These are phyloP conservation scores for Atractiella rhizophila DNA, from an alignment of 768 basidiomycete genomes.

Conservation along the genomic window DNA sequence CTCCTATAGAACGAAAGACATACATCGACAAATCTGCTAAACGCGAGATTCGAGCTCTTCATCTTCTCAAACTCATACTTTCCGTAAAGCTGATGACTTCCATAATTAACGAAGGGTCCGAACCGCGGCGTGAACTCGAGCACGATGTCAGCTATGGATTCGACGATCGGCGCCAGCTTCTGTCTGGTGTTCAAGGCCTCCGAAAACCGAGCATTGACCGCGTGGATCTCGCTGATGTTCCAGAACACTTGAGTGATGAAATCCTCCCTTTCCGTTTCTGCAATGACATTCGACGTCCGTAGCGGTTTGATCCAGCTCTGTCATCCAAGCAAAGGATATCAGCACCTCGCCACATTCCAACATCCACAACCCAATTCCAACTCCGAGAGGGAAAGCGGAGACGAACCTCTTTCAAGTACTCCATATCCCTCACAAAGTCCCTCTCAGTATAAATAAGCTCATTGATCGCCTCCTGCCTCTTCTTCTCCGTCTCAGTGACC, in stretches of 20 bases:
- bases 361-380: background rate
- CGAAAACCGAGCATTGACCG: conserved; percentile 68
- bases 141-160: conserved; percentile 71
- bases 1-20: conserved; percentile 16
- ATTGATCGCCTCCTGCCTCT: conserved; percentile 89
- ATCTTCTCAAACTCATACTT: conserved; percentile 99
- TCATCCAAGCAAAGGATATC: background rate
- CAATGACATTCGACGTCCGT: conserved; percentile 48
- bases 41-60: conserved; percentile 71
- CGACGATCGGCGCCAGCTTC: conserved; percentile 79
- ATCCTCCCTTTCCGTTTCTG: conserved; percentile 45
- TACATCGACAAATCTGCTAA: conserved; percentile 88
- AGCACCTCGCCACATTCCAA: too few species aligned
- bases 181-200: conserved; percentile 86
- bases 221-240: conserved; percentile 84
- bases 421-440: conserved; percentile 93
- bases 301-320: conserved; percentile 78
- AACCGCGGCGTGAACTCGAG: conserved; percentile 67
- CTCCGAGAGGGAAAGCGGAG: background rate
- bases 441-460: conserved; percentile 83
- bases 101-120: conserved; percentile 78
- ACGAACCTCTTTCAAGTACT: conserved; percentile 79
- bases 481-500: conserved; percentile 80
- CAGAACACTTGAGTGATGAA: conserved; percentile 91
- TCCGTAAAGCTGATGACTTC: conserved; percentile 86